Base-by-base conservation (phyloP, 108 stramenopile species). In the Cyclotella cryptica region DNA sequence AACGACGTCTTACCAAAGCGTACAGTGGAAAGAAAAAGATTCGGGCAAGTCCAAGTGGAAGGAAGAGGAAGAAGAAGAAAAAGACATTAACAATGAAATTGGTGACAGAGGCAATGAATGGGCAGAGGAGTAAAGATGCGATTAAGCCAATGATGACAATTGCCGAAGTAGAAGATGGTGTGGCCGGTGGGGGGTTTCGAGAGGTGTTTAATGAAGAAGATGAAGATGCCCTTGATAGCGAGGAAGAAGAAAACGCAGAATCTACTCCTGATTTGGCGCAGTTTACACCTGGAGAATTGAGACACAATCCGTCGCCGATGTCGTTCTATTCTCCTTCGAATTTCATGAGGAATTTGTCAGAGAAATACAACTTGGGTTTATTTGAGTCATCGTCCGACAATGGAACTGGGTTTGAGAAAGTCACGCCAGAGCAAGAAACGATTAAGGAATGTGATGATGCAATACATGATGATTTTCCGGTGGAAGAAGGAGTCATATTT, bases 401-500 rank as follows among this genome's bases (percentile, higher is more conserved):
- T 28, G 70, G 19, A 58, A 0, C 22, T 4, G 68, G 22, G 43
- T 46, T 45, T 47, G 64, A 65, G 6, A n/a, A 65, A 45, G 64
- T 46, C 13, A 12, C 2, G 13, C 18, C 11, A 1, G 35, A 13
- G 18, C 22, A 24, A 22, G 43, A 65, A 3, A 30, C 10, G 24
- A 65, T 39, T 8, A 58, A 24, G 15, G 18, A 43, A 26, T 21
- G 54, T 22, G 59, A 29, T 43, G 49, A 35, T n/a, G 10, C 26
- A 13, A 17, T 17, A 19, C 44, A 46, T 21, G 69, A 83, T 17
- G 74, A 84, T 12, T 73, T 78, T 55, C 74, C 69, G 5, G 63
- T 44, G 0, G 72, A 75, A 45, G 84, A 88, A 30, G 66, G 81
- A 18, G 86, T 88, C 65, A 81, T 85, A 5, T 90, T 86, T 62